Evolutionary conservation across 495 filamentous ascomycete genomes (phyloP).

Genomic region (Penicillium waksmanii): DNA sequence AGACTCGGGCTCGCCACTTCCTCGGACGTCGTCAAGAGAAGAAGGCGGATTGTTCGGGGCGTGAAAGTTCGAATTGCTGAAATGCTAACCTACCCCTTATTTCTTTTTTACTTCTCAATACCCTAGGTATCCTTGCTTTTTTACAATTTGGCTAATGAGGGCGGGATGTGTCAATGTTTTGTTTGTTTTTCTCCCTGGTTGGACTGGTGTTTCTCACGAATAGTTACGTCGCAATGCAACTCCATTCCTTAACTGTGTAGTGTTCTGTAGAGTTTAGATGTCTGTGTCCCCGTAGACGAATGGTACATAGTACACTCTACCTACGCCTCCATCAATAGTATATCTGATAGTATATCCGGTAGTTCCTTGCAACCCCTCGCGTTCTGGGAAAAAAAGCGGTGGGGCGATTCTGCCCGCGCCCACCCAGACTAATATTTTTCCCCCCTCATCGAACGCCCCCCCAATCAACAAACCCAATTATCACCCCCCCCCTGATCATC

Average conservation of each 20-base stretch:
- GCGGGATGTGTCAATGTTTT: not conserved
- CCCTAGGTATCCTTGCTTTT: slow-evolving; percentile 11
- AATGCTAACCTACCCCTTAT: slow-evolving; percentile 9
- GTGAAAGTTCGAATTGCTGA: not conserved
- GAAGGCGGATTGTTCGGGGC: slow-evolving; percentile 8
- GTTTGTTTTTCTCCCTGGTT: slow-evolving; percentile 8
- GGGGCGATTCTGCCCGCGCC: slow-evolving; percentile 18
- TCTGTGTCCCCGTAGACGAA: too few relatives aligned
- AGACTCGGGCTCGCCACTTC: slow-evolving; percentile 42
- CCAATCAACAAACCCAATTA: slow-evolving; percentile 34
- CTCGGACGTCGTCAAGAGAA: slow-evolving; percentile 25
- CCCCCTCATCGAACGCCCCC: slow-evolving; percentile 32
- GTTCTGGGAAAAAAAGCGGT: slow-evolving; percentile 31
- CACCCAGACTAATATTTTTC: slow-evolving; percentile 37
- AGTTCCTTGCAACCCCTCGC: slow-evolving; percentile 13
- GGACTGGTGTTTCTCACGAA: slow-evolving; percentile 14
- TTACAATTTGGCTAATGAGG: slow-evolving; percentile 19
- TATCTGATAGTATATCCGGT: not conserved
- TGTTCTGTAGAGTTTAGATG: slow-evolving; percentile 12
- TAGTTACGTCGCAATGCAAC: slow-evolving; percentile 25
- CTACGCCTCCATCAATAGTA: not conserved
- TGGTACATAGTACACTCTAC: not conserved
- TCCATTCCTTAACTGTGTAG: slow-evolving; percentile 5
- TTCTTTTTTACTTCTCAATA: slow-evolving; percentile 4
- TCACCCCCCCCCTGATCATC: slow-evolving; percentile 21